Evolutionary conservation across 208 protist species (phyloP).

Genomic region (Crithidia brevicula): DNA sequence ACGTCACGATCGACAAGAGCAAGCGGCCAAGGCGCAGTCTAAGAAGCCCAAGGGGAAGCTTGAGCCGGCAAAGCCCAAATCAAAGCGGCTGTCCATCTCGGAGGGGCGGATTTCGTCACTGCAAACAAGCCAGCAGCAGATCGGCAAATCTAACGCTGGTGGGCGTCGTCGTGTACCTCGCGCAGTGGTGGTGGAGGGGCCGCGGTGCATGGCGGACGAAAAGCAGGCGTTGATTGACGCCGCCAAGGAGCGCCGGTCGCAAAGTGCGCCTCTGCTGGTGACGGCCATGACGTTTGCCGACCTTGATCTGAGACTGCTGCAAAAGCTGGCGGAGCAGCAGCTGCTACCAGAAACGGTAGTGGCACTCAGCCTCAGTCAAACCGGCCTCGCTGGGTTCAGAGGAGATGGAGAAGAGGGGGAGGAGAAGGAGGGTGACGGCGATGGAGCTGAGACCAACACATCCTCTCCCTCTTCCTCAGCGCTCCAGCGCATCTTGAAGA

Average conservation of each 20-base stretch:
- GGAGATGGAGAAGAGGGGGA: not conserved
- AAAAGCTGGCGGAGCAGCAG: slow-evolving; percentile 14
- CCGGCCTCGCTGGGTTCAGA: not conserved
- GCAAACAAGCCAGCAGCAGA: slow-evolving; percentile 22
- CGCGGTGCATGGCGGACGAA: slow-evolving; percentile 34
- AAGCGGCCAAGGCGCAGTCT: slow-evolving; percentile 41
- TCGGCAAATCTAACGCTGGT: not conserved
- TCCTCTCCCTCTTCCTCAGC: not conserved
- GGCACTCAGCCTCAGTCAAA: slow-evolving; percentile 3
- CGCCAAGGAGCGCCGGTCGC: slow-evolving; percentile 28
- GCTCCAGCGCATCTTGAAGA: slow-evolving; percentile 24
- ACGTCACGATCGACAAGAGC: slow-evolving; percentile 66
- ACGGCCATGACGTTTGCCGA: slow-evolving; percentile 20
- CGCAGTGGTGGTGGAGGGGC: slow-evolving; percentile 16
- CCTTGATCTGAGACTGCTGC: slow-evolving; percentile 11
- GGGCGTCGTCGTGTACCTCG: slow-evolving; percentile 16
- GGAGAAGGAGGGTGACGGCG: slow-evolving; percentile 31
- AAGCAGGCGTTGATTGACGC: slow-evolving; percentile 44
- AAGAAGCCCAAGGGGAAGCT: slow-evolving; percentile 57
- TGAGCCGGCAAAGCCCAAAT: slow-evolving; percentile 40
- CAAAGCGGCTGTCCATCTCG: slow-evolving; percentile 16
- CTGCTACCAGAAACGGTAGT: slow-evolving; percentile 33
- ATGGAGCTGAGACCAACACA: not conserved
- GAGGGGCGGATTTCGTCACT: not conserved
- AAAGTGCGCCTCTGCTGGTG: slow-evolving; percentile 63